Conservation (phyloP, 2,329 filamentous ascomycete species). For the Botrytis byssoidea region DNA sequence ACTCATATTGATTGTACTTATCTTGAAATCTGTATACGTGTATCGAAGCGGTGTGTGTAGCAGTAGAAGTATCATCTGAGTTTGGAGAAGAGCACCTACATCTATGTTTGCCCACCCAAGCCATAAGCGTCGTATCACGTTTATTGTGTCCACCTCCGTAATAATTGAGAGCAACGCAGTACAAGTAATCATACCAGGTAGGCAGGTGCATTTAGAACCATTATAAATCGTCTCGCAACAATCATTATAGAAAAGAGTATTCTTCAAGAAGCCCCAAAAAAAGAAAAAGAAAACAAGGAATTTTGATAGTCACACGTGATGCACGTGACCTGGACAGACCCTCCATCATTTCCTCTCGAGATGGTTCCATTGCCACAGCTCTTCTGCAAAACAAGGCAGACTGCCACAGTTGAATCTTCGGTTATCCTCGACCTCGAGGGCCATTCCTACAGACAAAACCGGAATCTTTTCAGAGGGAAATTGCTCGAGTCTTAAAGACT, state of each 20-base stretch:
- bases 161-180: background rate
- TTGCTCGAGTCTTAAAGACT: background rate
- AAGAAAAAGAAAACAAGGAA: background rate
- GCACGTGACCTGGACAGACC: background rate
- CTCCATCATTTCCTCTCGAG: background rate
- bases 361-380: background rate
- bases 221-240: too few species aligned
- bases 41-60: slow-evolving; percentile 10
- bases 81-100: background rate
- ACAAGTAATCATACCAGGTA: background rate
- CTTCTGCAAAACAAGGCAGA: background rate
- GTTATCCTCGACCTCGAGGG: background rate
- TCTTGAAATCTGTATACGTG: background rate
- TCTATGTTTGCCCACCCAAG: background rate
- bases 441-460: background rate
- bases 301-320: background rate
- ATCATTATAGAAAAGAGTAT: background rate
- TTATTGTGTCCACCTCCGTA: background rate
- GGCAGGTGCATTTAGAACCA: background rate
- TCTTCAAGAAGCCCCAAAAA: too few species aligned
- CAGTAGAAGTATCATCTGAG: background rate
- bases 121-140: slow-evolving; percentile 8
- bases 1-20: background rate
- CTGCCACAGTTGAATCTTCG: background rate
- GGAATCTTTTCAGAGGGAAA: background rate